A percentile compares a stretch with the other conserved stretches of the same genome.
Evolutionary conservation across 106 monocot species (phyloP).

Genomic region (Narthecium ossifragum): DNA sequence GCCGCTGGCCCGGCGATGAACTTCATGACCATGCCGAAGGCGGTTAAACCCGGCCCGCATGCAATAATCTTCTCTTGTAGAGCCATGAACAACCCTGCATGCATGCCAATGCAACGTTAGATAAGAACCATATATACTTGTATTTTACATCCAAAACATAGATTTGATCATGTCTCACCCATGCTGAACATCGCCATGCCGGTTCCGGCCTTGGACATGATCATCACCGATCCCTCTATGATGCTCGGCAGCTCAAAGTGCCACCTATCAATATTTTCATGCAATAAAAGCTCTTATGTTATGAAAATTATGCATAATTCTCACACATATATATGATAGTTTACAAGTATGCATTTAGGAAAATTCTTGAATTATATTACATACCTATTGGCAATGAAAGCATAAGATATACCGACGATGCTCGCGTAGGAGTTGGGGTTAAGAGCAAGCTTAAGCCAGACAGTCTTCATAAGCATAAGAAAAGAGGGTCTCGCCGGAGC

Average conservation of each 20-base stretch:
- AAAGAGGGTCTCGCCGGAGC: constrained; percentile 13
- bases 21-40: constrained; percentile 41
- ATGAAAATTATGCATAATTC: not conserved
- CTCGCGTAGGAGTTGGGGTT: constrained; percentile 75
- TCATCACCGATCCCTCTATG: constrained; percentile 51
- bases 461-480: constrained; percentile 41
- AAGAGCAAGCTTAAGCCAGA: constrained; percentile 52
- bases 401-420: constrained; percentile 48
- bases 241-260: constrained; percentile 54
- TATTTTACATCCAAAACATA: not conserved
- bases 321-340: not conserved
- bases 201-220: constrained; percentile 70
- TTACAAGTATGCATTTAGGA: not conserved
- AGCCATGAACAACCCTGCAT: constrained; percentile 81
- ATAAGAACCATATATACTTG: not conserved
- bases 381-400: constrained; percentile 59
- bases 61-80: constrained; percentile 64
- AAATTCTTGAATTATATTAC: not conserved
- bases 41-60: constrained; percentile 42
- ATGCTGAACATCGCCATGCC: constrained; percentile 88
- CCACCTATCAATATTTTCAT: constrained; percentile 35
- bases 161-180: constrained; percentile 26
- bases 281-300: not conserved
- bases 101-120: not conserved
- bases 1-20: constrained; percentile 67